Conservation (phyloP, 352 stramenopile genomes). For the Plasmopara viticola region DNA sequence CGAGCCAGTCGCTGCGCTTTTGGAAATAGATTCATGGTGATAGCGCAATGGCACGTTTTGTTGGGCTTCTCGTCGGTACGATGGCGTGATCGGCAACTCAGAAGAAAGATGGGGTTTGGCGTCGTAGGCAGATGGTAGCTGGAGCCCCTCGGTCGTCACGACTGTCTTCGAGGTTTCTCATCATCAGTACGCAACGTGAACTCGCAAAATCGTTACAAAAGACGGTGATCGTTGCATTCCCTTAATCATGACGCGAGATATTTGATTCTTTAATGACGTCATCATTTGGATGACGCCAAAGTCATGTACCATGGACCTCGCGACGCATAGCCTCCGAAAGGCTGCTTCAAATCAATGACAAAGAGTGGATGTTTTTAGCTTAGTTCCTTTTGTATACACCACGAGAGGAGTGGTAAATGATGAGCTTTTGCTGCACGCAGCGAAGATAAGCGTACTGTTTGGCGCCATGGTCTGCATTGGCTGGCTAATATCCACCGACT, state of each 20-base stretch:
- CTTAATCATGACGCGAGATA: slow-evolving; percentile 62
- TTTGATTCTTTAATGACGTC: slow-evolving; percentile 15
- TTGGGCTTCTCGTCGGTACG: slow-evolving; percentile 5
- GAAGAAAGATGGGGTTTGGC: background rate
- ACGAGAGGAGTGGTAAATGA: too few species aligned
- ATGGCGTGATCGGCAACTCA: background rate
- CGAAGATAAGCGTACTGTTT: too few species aligned
- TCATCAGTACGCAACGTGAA: slow-evolving; percentile 26
- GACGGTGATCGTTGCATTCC: slow-evolving; percentile 50
- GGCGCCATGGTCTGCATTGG: too few species aligned
- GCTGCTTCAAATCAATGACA: too few species aligned
- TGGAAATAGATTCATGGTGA: slow-evolving; percentile 83
- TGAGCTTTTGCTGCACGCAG: too few species aligned
- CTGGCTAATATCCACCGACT: too few species aligned
- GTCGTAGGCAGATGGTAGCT: background rate
- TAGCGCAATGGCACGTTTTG: slow-evolving; percentile 49
- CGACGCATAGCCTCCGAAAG: slow-evolving; percentile 14
- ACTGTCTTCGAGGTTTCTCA: slow-evolving; percentile 3
- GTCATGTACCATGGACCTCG: slow-evolving; percentile 19
- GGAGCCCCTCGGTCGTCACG: background rate
- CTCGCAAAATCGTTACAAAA: slow-evolving; percentile 20
- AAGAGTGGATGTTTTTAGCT: too few species aligned
- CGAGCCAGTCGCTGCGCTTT: slow-evolving; percentile 86
- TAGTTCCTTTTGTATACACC: too few species aligned
- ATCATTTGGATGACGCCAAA: slow-evolving; percentile 15